phyloP scores from a whole-genome alignment of 1,139 yeast species.

The Zygosaccharomyces pseudobailii region DNA sequence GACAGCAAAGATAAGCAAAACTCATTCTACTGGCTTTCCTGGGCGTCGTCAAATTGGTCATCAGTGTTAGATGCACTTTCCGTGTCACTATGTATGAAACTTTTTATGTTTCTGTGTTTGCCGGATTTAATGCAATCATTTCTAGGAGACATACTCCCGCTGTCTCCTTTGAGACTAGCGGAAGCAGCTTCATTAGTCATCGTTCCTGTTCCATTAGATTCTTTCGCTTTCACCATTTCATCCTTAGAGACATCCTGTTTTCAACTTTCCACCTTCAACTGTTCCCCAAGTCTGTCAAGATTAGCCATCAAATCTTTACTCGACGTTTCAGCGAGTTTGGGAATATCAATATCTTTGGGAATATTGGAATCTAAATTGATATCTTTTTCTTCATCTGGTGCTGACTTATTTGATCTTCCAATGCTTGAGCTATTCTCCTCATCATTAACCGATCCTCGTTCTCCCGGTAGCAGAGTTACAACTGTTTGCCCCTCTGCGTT shows the following conservation, averaged over 20 bases:
- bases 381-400: neutral
- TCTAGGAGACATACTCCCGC: neutral
- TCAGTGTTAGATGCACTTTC: slow-evolving; percentile 10
- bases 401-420: neutral
- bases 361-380: neutral
- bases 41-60: slow-evolving; percentile 15
- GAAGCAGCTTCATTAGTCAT: neutral
- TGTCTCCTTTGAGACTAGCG: neutral
- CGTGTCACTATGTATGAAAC: neutral
- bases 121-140: neutral
- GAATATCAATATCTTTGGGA: neutral
- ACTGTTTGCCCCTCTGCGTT: neutral
- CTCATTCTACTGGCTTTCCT: slow-evolving; percentile 9
- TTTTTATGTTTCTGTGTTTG: neutral
- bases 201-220: neutral
- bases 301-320: slow-evolving; percentile 1
- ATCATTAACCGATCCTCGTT: too few species aligned
- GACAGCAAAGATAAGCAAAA: neutral
- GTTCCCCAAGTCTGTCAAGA: slow-evolving; percentile 5
- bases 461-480: neutral
- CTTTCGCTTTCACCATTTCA: neutral
- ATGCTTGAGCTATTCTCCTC: too few species aligned
- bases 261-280: slow-evolving; percentile 1
- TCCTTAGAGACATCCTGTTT: neutral
- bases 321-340: neutral